Conservation (phyloP, 345 rosid species). For the Populus tremula region DNA sequence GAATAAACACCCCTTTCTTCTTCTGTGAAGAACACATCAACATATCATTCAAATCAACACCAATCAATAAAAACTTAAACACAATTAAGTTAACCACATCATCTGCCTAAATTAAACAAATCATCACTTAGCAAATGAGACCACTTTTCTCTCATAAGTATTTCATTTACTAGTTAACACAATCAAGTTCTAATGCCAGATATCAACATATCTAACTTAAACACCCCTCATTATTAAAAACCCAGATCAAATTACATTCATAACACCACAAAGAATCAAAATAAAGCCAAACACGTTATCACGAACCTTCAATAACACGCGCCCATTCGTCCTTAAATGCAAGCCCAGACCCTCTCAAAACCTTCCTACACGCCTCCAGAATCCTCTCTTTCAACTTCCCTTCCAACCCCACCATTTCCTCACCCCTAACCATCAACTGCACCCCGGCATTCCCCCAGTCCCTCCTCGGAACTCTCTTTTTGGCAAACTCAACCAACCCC, state of each 20-base stretch:
- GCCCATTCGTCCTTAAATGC: constrained; percentile 47
- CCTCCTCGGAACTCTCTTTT: constrained; percentile 31
- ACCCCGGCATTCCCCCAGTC: constrained; percentile 37
- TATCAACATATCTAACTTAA: background rate
- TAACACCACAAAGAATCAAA: background rate
- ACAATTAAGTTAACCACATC: background rate
- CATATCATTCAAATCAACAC: background rate
- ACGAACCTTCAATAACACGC: constrained; percentile 31
- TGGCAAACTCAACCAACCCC: constrained; percentile 33
- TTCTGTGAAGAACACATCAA: constrained; percentile 22
- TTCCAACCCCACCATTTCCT: constrained; percentile 19
- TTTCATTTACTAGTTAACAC: background rate
- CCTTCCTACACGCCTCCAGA: constrained; percentile 29
- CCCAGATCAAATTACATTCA: background rate
- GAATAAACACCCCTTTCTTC: constrained; percentile 39
- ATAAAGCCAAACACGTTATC: background rate
- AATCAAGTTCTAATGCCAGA: background rate
- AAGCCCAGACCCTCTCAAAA: constrained; percentile 40
- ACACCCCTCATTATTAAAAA: background rate
- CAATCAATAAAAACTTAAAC: background rate
- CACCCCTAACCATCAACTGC: constrained; percentile 28
- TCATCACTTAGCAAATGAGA: background rate
- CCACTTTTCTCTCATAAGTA: background rate
- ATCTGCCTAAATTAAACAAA: background rate
- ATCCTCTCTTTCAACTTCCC: constrained; percentile 16